A percentile compares a stretch with the other conserved stretches of the same genome.
phyloP scores from a whole-genome alignment of 2,329 filamentous ascomycete genomes.

The Fonsecaea pedrosoi region DNA sequence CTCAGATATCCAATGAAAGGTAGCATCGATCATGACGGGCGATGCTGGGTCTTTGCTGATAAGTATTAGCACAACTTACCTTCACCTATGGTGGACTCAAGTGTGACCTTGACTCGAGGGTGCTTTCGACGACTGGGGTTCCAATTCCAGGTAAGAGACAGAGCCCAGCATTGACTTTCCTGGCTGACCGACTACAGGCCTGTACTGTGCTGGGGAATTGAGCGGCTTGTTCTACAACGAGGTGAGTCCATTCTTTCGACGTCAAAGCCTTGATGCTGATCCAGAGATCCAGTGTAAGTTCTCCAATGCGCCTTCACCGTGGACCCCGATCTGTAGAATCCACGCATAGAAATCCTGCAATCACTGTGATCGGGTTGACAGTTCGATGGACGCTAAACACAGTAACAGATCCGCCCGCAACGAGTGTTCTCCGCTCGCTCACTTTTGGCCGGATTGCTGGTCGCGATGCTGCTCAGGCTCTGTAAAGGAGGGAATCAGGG shows the following conservation, averaged over 20 bases:
- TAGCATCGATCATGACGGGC: not conserved
- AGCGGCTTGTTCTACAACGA: constrained; percentile 36
- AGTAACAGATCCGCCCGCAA: constrained; percentile 34
- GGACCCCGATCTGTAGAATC: not conserved
- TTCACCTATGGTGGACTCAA: constrained; percentile 48
- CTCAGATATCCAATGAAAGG: constrained; percentile 40
- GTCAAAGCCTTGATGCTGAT: not conserved
- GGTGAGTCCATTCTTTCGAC: constrained; percentile 16
- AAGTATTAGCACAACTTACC: constrained; percentile 38
- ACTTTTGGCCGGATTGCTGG: constrained; percentile 37
- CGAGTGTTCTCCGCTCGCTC: constrained; percentile 34
- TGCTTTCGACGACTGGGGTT: constrained; percentile 49
- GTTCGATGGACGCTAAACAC: not conserved
- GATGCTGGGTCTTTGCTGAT: not conserved
- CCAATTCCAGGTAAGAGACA: constrained; percentile 44
- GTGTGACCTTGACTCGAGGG: constrained; percentile 48
- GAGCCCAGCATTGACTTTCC: not conserved
- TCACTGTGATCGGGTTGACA: not conserved
- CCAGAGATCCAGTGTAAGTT: constrained; percentile 23
- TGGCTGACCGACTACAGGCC: constrained; percentile 34
- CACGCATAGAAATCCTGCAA: not conserved
- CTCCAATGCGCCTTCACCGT: not conserved
- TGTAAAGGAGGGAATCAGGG: constrained; percentile 4
- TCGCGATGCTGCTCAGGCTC: constrained; percentile 30
- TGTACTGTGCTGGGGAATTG: constrained; percentile 36